Base-by-base conservation (phyloP, 345 rosid genomes). In the Eucalyptus curtisii region DNA sequence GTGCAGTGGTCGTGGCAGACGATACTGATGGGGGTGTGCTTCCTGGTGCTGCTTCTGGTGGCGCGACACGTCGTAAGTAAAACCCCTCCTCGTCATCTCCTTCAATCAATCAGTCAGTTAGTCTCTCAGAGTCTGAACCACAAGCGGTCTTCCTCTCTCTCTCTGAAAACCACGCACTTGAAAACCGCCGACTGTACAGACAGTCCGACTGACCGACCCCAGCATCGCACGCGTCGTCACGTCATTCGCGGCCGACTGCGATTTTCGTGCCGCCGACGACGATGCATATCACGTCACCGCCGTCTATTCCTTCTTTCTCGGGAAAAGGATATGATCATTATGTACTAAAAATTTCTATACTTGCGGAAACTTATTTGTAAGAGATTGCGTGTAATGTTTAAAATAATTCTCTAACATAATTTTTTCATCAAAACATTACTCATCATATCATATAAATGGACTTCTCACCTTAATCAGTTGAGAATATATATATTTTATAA, bases 1-100 rank as follows among this genome's bases (percentile, higher is more conserved):
- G 10, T 91, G 95, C 95, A 98, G 99, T 97, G 99, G 98, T 95
- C 99, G 87, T 98, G 99, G 99, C 97, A 98, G 91, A 97, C 99
- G 55, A 93, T 95, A 88, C 90, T 98, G 79, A 95, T 96, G 99
- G 99, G 99, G 10, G 88, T 93, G 64, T 93, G 95, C 93, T 98
- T 98, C 94, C 95, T 98, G 20, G 93, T 91, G 91, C 87, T 95
- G 90, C 96, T 98, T 86, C 91, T 98, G 45, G 90, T 93, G 13
- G 90, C 98, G 44, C 94, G 99, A 91, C 96, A 95, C 92, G 90
- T 96, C 48, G 99, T 98, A 95, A 47, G 98, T 94, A 86, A 20
- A 86, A 66, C 57, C 81, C 49, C 88, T 71, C 80, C 14, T 71
- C 82, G 7, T 19, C 15, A 19, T 61, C 68, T 27, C 76, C 40